Evolutionary conservation across 192 early-diverging fungal genomes (phyloP).

Genomic region (Spinellus fusiger): DNA sequence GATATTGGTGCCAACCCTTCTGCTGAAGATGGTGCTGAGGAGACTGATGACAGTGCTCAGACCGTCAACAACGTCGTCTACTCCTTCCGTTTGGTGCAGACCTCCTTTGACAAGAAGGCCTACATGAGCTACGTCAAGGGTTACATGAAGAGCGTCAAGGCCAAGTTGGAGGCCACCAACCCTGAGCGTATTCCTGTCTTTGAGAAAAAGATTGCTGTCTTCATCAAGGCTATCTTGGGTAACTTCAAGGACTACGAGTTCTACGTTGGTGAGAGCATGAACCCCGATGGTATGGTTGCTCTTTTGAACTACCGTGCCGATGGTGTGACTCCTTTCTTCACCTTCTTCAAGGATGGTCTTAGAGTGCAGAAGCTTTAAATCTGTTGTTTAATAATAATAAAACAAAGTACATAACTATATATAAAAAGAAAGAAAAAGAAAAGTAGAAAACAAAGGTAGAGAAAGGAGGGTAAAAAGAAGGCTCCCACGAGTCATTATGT

Average conservation of each 20-base stretch:
- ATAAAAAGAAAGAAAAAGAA: background rate
- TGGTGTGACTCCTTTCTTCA: conserved; percentile 86
- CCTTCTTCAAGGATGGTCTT: conserved; percentile 87
- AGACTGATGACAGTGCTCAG: conserved; percentile 55
- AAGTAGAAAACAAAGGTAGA: background rate
- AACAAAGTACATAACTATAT: background rate
- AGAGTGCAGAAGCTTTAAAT: conserved; percentile 62
- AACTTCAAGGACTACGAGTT: conserved; percentile 90
- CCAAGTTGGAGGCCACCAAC: conserved; percentile 49
- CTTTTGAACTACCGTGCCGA: conserved; percentile 93
- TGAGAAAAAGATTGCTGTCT: conserved; percentile 50
- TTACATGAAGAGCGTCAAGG: conserved; percentile 84
- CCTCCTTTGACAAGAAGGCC: conserved; percentile 86
- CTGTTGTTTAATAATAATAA: too few species aligned
- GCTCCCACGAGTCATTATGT: too few species aligned
- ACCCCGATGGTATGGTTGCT: conserved; percentile 81
- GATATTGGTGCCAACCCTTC: conserved; percentile 93
- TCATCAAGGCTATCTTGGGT: conserved; percentile 75
- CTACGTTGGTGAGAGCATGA: conserved; percentile 82
- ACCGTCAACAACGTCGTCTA: conserved; percentile 85
- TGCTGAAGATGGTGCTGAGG: conserved; percentile 70
- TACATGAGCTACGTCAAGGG: conserved; percentile 90
- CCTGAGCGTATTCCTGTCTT: conserved; percentile 58
- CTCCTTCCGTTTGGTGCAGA: conserved; percentile 67
- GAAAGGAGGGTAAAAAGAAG: background rate